Evolutionary conservation across 108 stramenopile genomes (phyloP), one percentile per base, ranked within the genome.

Genomic region (Cyclotella atomus): DNA sequence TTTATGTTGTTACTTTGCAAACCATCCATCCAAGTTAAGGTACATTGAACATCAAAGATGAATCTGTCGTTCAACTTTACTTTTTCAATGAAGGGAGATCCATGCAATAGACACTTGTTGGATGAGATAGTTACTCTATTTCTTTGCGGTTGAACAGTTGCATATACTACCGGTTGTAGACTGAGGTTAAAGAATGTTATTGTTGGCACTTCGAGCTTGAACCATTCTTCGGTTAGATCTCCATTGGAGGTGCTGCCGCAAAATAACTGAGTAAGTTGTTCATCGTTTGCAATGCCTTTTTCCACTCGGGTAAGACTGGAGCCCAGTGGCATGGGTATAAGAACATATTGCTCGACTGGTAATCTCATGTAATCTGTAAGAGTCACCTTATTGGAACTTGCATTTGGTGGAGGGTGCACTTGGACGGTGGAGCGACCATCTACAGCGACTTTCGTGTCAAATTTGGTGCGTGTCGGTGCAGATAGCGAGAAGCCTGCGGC

Each of bases 251-350:
- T 45, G 25, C 30, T 17, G 29, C 17, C 33, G 2, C 2, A 14
- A 6, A 33, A 19, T n/a, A 1, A 19, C 12, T 59, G 4, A 15
- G 33, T n/a, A 16, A 19, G 41, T 43, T 41, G 60, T 49, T 23
- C 16, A 5, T 41, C 28, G 27, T 49, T 33, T 12, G 53, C 28
- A 45, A 23, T 24, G 3, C 49, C 17, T 17, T 28, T 45, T 15
- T 56, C 36, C 2, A 77, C 43, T 43, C 61, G 32, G 28, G 63
- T 67, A 16, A 82, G 70, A 34, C 75, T 82, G 2, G 68, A 71
- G 33, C 70, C 76, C 33, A 82, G 49, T 17, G 81, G 81, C 81
- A 82, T 82, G 16, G 75, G 75, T n/a, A 82, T 77, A 17, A 82
- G 46, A 14, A 77, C 81, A 43, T 82, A 82, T 52, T 82, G 81